These are phyloP conservation scores for Cryptococcus jaspeensis DNA, from an alignment of 1,284 basidiomycete species.

Conservation along the genomic window DNA sequence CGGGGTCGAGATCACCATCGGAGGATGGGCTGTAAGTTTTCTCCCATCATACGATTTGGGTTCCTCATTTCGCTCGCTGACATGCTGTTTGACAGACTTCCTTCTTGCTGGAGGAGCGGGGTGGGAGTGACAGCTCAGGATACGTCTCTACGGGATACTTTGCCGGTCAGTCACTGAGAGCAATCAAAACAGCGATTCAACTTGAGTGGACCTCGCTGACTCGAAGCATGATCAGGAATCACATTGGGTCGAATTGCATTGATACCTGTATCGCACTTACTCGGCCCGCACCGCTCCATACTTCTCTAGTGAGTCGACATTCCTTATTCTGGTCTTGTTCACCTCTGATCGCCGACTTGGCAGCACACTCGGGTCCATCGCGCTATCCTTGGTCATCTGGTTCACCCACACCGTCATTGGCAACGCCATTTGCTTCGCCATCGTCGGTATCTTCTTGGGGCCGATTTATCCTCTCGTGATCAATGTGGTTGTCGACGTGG, in stretches of 20 bases:
- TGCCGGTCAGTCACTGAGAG: constrained; percentile 24
- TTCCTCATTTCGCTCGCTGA: too few relatives aligned
- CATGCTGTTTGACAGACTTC: constrained; percentile 29
- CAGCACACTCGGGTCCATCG: constrained; percentile 37
- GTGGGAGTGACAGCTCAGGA: constrained; percentile 35
- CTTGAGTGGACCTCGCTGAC: too few relatives aligned
- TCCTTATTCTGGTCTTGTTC: too few relatives aligned
- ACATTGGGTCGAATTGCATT: constrained; percentile 42
- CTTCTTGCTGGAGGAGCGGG: constrained; percentile 42
- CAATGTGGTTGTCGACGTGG: constrained; percentile 48
- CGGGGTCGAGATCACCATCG: constrained; percentile 44
- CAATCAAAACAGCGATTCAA: not conserved
- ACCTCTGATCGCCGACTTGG: too few relatives aligned
- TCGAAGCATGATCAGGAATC: too few relatives aligned
- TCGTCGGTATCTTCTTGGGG: constrained; percentile 56
- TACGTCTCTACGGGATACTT: constrained; percentile 47
- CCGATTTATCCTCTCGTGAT: constrained; percentile 66
- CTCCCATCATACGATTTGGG: too few relatives aligned
- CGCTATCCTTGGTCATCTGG: constrained; percentile 64
- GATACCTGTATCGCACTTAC: constrained; percentile 40
- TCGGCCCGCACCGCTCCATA: constrained; percentile 39
- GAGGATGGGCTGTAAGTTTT: constrained; percentile 40
- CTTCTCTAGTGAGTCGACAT: constrained; percentile 45
- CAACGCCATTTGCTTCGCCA: constrained; percentile 61
- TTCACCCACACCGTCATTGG: constrained; percentile 61